Conservation (phyloP, 306 rosid genomes). For the Acmispon strigosus region DNA sequence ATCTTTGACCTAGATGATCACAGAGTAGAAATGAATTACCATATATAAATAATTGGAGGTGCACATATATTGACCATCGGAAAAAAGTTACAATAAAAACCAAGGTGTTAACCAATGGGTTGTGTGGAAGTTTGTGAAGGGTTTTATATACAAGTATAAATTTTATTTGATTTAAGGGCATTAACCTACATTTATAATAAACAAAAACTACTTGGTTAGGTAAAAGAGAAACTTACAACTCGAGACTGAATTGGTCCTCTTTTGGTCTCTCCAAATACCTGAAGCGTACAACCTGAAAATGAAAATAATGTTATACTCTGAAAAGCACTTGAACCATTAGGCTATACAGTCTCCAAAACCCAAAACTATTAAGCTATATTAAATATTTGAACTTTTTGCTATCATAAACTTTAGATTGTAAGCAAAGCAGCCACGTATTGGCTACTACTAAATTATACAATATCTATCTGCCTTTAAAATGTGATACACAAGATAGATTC, state of each 20-base stretch:
- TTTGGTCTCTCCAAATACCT: conserved; percentile 73
- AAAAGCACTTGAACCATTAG: background rate
- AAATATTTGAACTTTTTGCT: background rate
- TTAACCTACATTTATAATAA: background rate
- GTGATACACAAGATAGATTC: background rate
- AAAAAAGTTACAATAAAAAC: background rate
- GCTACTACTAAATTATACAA: background rate
- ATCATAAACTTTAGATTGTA: background rate
- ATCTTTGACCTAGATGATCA: conserved; percentile 47
- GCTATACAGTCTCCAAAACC: background rate
- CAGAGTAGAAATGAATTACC: background rate
- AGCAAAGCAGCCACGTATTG: background rate
- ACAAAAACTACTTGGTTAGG: background rate
- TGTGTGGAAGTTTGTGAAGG: background rate
- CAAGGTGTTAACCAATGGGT: background rate
- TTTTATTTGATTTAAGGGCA: background rate
- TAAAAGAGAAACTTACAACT: conserved; percentile 45
- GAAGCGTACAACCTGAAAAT: conserved; percentile 62
- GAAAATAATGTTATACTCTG: background rate
- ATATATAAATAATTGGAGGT: background rate
- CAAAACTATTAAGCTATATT: background rate
- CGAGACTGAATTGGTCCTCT: conserved; percentile 67
- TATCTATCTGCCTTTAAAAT: background rate
- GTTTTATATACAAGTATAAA: background rate
- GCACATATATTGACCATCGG: background rate